Evolutionary conservation across 2,329 filamentous ascomycete genomes (phyloP), one percentile per base, ranked within the genome.

Genomic region (Penicillium sp.): DNA sequence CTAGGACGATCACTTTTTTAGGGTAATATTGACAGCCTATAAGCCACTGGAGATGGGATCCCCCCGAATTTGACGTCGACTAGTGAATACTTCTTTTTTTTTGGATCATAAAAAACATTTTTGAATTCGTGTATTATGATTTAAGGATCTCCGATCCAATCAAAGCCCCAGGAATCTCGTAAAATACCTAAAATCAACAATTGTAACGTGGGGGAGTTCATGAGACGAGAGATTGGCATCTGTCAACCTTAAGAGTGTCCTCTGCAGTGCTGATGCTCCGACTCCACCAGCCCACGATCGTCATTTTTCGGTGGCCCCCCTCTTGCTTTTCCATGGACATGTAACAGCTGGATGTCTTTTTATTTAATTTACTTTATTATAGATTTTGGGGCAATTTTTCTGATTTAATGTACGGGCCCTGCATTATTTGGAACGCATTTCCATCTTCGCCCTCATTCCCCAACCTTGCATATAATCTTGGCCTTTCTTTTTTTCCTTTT

Each of bases 301-400:
- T 64, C 63, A 65, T 64, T 65, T 65, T 65, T 64, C 54, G 59
- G 62, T 56, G 52, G 54, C 10, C 60, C 61, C 58, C 63, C 62
- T 65, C 63, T 63, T 65, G 41, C 61, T 61, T 64, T 62, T 60
- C 63, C 61, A 65, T 65, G 63, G 63, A 61, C 57, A 54, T 64
- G 55, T 59, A 58, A 53, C 44, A 63, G 56, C 56, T 60, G 58
- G 40, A 53, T 48, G 30, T 49, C 29, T 51, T 29, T 53, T 51
- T 49, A 42, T 56, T 61, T 51, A 16, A 23, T 56, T 19, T 27
- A 32, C 29, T 58, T 47, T 38, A 18, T 47, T 40, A 13, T 34
- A 34, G 29, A 50, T 56, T 36, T 50, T 29, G 44, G 44, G 30
- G 7, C 42, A 23, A 27, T 40, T 52, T 46, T 52, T 52, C 32